These are phyloP conservation scores for Pythium vanterpoolii DNA, from an alignment of 352 stramenopile species.

Conservation along the genomic window DNA sequence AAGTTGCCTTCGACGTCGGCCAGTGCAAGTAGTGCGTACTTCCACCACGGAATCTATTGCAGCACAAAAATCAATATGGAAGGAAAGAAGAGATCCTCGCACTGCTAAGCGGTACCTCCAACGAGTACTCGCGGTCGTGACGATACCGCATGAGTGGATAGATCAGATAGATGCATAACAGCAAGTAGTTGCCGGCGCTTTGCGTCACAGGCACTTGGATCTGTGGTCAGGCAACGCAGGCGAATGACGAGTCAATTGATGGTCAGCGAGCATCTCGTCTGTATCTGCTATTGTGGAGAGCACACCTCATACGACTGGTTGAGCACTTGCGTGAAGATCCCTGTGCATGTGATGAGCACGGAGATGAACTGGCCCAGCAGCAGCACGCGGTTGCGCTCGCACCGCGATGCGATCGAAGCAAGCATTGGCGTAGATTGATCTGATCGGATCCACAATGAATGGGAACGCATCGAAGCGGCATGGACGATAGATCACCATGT, in stretches of 20 bases:
- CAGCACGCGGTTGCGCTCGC: conserved; percentile 53
- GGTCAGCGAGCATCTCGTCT: neutral
- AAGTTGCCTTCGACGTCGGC: conserved; percentile 96
- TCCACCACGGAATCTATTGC: conserved; percentile 65
- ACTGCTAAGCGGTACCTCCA: conserved; percentile 35
- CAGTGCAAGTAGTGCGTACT: conserved; percentile 90
- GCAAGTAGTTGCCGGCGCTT: conserved; percentile 65
- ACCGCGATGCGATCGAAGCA: conserved; percentile 22
- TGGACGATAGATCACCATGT: neutral
- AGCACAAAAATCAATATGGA: neutral
- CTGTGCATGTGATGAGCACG: conserved; percentile 83
- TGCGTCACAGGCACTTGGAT: conserved; percentile 78
- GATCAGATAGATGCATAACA: conserved; percentile 57
- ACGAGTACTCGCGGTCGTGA: conserved; percentile 39
- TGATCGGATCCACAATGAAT: neutral
- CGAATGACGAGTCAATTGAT: neutral
- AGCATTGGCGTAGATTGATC: no score
- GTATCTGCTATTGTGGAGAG: neutral
- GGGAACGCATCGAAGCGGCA: neutral
- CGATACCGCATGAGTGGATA: conserved; percentile 41
- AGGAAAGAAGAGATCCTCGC: no score
- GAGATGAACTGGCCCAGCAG: conserved; percentile 87
- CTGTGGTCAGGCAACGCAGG: conserved; percentile 19
- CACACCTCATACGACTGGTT: conserved; percentile 72
- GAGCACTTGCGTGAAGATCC: conserved; percentile 84